phyloP scores from a whole-genome alignment of 2,329 filamentous ascomycete genomes.

The Monosporascus sp. region DNA sequence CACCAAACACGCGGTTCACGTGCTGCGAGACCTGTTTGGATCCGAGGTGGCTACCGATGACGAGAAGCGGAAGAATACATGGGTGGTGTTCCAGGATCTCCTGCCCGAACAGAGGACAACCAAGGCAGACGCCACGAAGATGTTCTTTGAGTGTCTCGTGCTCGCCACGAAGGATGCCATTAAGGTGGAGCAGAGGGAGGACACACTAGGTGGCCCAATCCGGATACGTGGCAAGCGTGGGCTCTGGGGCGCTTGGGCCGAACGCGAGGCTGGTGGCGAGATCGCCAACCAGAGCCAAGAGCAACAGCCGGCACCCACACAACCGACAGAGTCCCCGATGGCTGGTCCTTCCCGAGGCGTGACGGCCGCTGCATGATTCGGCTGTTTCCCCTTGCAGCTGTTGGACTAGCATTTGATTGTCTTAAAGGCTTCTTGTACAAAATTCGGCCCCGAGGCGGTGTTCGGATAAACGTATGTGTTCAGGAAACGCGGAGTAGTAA shows the following conservation, averaged over 20 bases:
- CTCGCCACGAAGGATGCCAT: slow-evolving; percentile 96
- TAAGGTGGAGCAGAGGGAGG: slow-evolving; percentile 82
- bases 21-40: slow-evolving; percentile 85
- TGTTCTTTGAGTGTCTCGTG: slow-evolving; percentile 98
- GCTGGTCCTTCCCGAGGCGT: slow-evolving; percentile 25
- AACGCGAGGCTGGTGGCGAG: slow-evolving; percentile 63
- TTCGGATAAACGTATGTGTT: slow-evolving; percentile 18
- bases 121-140: slow-evolving; percentile 91
- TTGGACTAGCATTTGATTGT: slow-evolving; percentile 9
- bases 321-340: slow-evolving; percentile 28
- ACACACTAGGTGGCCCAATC: slow-evolving; percentile 70
- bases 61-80: slow-evolving; percentile 67
- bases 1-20: slow-evolving; percentile 92
- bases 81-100: slow-evolving; percentile 85
- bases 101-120: slow-evolving; percentile 76
- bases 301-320: slow-evolving; percentile 23
- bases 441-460: slow-evolving; percentile 18
- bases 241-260: slow-evolving; percentile 97
- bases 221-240: slow-evolving; percentile 84
- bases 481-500: slow-evolving; percentile 10
- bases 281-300: slow-evolving; percentile 48
- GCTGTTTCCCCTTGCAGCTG: slow-evolving; percentile 1
- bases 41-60: slow-evolving; percentile 62
- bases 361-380: slow-evolving; percentile 23
- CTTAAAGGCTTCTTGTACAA: slow-evolving; percentile 28